Base-by-base conservation (phyloP, 208 protist species). In the Trypanosomatidae sp. region DNA sequence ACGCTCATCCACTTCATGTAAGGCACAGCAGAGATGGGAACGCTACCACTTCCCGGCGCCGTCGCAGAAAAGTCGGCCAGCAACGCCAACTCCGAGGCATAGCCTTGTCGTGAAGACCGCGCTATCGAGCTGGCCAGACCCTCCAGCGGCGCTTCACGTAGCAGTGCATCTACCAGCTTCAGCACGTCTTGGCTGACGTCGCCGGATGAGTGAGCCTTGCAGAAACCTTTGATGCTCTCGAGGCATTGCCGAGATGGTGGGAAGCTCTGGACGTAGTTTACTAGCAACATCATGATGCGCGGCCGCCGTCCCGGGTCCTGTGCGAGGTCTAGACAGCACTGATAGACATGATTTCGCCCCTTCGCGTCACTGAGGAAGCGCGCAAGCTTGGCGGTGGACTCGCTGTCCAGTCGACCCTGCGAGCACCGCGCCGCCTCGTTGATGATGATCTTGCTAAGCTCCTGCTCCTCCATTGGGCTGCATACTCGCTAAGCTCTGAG, bases 241-340 rank as follows among this genome's bases (percentile, higher is more conserved):
- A 92, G 81, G 5, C 77, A 89, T 25, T 80, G 41, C 55, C 79
- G 71, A 13, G 87, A 93, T 0, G 91, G 88, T 12, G 88, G 91
- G 62, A 95, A 93, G 62, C 86, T 88, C 30, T 82, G 83, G 2
- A 93, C 75, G 69, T 83, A 87, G 67, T 84, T 82, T 28, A 90
- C 70, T 52, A 95, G 73, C n/a, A 95, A 78, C 68, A 86, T 77
- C 53, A 86, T 85, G 55, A 95, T 79, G 58, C 77, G 72, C 28
- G 80, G 72, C n/a, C 87, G 75, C 19, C 88, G 79, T 25, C 91
- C 83, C 13, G 86, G 71, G 62, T 95, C 87, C 39, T 83, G 79
- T 39, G 84, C 69, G 3, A 92, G 52, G 33, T 92, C 85, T 25
- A 93, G 77, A 58, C 88, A 93, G 62, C 85, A 91, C 44, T 85